Conservation (phyloP, 129 eudicot genomes). For the Flaveria brownii region DNA sequence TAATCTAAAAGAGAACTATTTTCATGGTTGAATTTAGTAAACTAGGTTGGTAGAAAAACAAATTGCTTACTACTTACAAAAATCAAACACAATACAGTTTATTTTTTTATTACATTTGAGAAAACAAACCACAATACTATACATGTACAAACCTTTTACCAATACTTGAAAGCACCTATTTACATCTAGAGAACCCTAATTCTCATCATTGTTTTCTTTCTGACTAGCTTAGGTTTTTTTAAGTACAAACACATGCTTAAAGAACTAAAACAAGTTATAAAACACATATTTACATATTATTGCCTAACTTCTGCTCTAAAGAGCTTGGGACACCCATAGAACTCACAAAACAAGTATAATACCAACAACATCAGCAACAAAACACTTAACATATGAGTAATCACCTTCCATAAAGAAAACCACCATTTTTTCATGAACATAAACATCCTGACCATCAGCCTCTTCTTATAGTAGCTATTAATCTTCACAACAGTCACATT, state of each 20-base stretch:
- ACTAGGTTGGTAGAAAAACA: too few species aligned
- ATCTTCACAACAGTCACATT: slow-evolving; percentile 26
- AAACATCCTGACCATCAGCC: slow-evolving; percentile 30
- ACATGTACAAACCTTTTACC: not conserved
- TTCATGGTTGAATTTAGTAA: not conserved
- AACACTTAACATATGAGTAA: slow-evolving; percentile 25
- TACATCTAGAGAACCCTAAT: not conserved
- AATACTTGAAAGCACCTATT: not conserved
- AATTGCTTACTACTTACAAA: not conserved
- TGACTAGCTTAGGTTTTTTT: not conserved
- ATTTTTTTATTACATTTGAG: not conserved
- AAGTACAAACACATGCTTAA: not conserved
- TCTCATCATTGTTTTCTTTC: not conserved
- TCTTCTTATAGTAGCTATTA: slow-evolving; percentile 36
- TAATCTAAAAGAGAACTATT: not conserved
- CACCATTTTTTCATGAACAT: slow-evolving; percentile 24
- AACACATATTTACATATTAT: too few species aligned
- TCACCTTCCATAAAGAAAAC: slow-evolving; percentile 31
- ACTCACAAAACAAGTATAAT: slow-evolving; percentile 46
- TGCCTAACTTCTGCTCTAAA: slow-evolving; percentile 18
- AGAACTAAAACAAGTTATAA: not conserved
- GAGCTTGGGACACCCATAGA: slow-evolving; percentile 44
- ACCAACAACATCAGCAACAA: slow-evolving; percentile 32
- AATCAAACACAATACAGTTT: not conserved
- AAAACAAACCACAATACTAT: not conserved